Conservation (phyloP, 306 rosid genomes). For the Gastrolobium bilobum region DNA sequence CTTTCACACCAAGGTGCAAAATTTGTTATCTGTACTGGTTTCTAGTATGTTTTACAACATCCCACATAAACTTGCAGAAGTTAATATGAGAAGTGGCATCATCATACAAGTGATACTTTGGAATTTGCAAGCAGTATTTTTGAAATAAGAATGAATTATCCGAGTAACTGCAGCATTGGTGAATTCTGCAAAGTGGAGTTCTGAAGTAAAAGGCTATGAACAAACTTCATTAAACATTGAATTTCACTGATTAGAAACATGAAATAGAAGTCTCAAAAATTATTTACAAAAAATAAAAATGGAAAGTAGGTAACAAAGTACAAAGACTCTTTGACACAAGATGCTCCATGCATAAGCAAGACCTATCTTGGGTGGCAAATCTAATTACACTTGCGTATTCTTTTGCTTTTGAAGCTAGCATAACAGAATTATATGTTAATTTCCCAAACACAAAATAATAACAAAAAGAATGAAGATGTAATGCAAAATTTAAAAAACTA, state of each 20-base stretch:
- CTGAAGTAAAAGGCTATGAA: background rate
- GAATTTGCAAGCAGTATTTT: background rate
- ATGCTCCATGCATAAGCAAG: slow-evolving; percentile 22
- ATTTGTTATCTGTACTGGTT: no score
- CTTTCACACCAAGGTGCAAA: no score
- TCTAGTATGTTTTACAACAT: background rate
- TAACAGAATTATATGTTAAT: background rate
- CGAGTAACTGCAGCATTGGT: background rate
- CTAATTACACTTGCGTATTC: slow-evolving; percentile 1
- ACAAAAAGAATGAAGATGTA: slow-evolving; percentile 42
- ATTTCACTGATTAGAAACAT: slow-evolving; percentile 8
- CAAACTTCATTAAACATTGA: background rate
- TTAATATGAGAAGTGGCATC: background rate
- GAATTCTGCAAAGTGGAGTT: background rate
- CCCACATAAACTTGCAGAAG: background rate
- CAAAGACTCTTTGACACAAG: slow-evolving; percentile 25
- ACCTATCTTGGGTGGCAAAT: slow-evolving; percentile 14
- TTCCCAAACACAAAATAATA: slow-evolving; percentile 36
- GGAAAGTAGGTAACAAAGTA: slow-evolving; percentile 1
- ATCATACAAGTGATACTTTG: background rate
- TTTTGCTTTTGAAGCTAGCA: slow-evolving; percentile 34
- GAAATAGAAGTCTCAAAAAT: background rate
- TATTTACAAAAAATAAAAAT: background rate
- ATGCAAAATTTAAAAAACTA: slow-evolving; percentile 50
- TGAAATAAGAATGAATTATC: background rate